Conservation (phyloP, 83 land plant genomes). For the Isoetes engelmannii region DNA sequence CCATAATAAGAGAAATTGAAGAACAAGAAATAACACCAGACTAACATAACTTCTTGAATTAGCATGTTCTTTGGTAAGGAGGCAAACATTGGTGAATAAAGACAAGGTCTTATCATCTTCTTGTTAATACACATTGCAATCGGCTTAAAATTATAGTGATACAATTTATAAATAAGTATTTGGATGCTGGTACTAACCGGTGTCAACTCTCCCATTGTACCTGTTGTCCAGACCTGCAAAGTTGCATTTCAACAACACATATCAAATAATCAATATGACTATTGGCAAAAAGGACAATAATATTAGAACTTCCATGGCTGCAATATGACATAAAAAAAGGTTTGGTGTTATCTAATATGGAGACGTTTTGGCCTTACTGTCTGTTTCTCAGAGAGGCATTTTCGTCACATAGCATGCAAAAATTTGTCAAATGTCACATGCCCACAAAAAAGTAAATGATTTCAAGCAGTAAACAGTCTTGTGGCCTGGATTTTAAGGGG, state of each 20-base stretch:
- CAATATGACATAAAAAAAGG: neutral
- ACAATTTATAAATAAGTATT: neutral
- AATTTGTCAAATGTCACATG: neutral
- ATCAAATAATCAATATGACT: neutral
- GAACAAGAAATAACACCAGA: neutral
- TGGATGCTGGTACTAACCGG: constrained; percentile 18
- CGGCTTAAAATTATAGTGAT: neutral
- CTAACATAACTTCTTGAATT: neutral
- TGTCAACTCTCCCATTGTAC: constrained; percentile 39
- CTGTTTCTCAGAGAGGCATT: neutral
- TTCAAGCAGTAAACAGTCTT: no score
- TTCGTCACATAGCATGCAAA: neutral
- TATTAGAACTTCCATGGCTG: neutral
- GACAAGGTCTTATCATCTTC: neutral
- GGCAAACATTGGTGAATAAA: neutral
- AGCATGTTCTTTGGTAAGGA: neutral
- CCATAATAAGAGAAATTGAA: neutral
- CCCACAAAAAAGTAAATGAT: no score
- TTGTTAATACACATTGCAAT: neutral
- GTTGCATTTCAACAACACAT: neutral
- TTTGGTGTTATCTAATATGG: neutral
- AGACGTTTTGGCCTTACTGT: neutral
- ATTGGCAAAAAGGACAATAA: neutral
- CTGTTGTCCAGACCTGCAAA: constrained; percentile 41
- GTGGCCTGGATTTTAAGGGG: no score